Evolutionary conservation across 140 eudicot species (phyloP), one percentile per base, ranked within the genome.

Genomic region (Bidens hawaiensis): DNA sequence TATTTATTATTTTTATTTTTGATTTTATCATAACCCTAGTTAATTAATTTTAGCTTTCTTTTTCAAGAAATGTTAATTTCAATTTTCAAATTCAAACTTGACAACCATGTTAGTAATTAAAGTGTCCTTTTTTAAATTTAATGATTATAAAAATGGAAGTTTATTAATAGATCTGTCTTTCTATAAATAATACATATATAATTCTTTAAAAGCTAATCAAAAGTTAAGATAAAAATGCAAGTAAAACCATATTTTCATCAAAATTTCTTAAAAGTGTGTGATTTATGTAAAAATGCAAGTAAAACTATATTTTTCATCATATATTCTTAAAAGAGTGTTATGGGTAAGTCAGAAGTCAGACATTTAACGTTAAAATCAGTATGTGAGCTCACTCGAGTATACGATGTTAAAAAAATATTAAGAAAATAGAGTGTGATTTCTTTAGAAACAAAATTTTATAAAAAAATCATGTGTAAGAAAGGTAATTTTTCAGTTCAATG

Each of bases 31-130:
- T 68, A 43, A 28, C 49, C 60, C 45, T 56, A 23, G 51, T 45
- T n/a, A n/a, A n/a, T n/a, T 45, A 63, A 11, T 4, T 17, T 46
- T 34, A 61, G 24, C 16, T 14, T 62, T 62, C 53, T 40, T 24
- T 60, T 42, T 62, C 67, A 62, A 62, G 54, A 62, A n/a, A n/a
- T 41, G 22, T 27, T 46, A 47, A 27, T 46, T 64, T 27, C 60
- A 53, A 70, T 18, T 8, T 41, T 45, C 30, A 27, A 45, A 57
- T 10, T 17, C 18, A 47, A 47, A 64, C 11, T 12, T 23, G 16
- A 11, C 31, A 10, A 15, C 15, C 11, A 11, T 51, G 34, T 51
- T 51, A 23, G n/a, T 48, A 48, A 10, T 17, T 19, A 18, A 2
- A 48, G 21, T n/a, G 14, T 9, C 4, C 25, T n/a, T 22, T 7